Conservation (phyloP, 306 rosid genomes). For the Abrus pulchellus region DNA sequence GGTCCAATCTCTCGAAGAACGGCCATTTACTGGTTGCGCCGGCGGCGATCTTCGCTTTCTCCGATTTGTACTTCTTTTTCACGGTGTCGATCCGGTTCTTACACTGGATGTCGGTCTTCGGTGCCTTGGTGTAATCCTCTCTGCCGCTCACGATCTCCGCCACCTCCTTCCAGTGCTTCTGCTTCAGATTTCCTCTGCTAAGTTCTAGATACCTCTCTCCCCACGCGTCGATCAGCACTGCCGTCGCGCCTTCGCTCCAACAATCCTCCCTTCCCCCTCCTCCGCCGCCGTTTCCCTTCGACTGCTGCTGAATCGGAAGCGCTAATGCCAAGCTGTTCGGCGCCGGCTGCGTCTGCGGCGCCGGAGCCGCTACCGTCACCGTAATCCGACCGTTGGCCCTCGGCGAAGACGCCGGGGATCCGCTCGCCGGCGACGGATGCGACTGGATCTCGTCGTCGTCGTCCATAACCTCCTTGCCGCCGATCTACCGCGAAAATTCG, state of each 20-base stretch:
- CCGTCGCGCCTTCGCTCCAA: conserved; percentile 97
- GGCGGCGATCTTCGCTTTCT: conserved; percentile 78
- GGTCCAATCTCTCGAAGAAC: conserved; percentile 74
- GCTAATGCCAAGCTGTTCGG: conserved; percentile 67
- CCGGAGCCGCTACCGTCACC: conserved; percentile 87
- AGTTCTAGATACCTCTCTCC: conserved; percentile 95
- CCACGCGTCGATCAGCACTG: conserved; percentile 97
- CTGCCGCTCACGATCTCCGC: conserved; percentile 87
- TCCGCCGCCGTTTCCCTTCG: conserved; percentile 50
- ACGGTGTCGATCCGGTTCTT: conserved; percentile 98
- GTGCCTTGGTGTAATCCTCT: conserved; percentile 74
- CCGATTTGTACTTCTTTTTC: conserved; percentile 93
- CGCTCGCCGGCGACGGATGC: conserved; percentile 69
- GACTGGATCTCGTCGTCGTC: conserved; percentile 94
- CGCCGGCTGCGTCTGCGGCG: conserved; percentile 44
- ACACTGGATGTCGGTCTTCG: conserved; percentile 93
- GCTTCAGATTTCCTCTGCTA: conserved; percentile 96
- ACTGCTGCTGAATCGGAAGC: conserved; percentile 65
- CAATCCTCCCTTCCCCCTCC: conserved; percentile 91
- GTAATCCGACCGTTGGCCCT: conserved; percentile 70
- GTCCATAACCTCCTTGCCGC: conserved; percentile 61
- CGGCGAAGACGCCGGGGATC: conserved; percentile 74
- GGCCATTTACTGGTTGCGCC: conserved; percentile 80
- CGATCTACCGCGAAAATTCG: conserved; percentile 50
- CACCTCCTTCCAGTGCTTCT: conserved; percentile 98